phyloP scores from a whole-genome alignment of 2,329 filamentous ascomycete genomes.

The Fusarium continuum region DNA sequence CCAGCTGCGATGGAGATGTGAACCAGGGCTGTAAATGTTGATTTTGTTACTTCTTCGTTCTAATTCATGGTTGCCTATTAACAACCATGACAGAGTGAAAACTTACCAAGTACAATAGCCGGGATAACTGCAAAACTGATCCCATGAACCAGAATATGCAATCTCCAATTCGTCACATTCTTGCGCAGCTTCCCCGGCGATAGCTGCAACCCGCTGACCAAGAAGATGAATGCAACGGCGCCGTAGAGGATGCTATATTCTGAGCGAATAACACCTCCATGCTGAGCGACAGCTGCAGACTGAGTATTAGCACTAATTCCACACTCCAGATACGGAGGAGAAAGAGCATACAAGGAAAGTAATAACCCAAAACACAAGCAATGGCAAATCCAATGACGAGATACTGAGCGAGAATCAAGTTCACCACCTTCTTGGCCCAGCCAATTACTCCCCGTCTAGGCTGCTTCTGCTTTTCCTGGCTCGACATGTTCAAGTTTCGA shows the following conservation, averaged over 20 bases:
- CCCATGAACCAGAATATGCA: constrained; percentile 73
- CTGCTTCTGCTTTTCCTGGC: constrained; percentile 19
- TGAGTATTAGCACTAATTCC: constrained; percentile 1
- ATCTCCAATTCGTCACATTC: constrained; percentile 72
- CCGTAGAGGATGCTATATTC: constrained; percentile 73
- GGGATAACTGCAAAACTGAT: constrained; percentile 74
- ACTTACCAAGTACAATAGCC: constrained; percentile 65
- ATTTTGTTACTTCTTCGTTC: not conserved
- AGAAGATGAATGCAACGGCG: constrained; percentile 73
- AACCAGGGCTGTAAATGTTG: constrained; percentile 51
- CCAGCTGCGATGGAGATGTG: constrained; percentile 59
- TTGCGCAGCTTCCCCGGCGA: constrained; percentile 67
- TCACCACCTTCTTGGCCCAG: constrained; percentile 32
- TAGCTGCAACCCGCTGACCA: constrained; percentile 76
- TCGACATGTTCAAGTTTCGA: constrained; percentile 23
- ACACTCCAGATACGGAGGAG: not conserved
- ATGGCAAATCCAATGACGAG: constrained; percentile 69
- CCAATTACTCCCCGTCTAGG: not conserved
- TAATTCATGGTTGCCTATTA: not conserved
- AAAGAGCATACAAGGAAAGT: constrained; percentile 53
- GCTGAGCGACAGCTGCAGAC: constrained; percentile 56
- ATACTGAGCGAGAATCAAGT: constrained; percentile 66
- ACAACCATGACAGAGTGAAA: not conserved
- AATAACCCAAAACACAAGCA: constrained; percentile 58
- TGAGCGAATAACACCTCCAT: constrained; percentile 60